phyloP scores from a whole-genome alignment of 106 monocot genomes.

The Phalaenopsis equestris region DNA sequence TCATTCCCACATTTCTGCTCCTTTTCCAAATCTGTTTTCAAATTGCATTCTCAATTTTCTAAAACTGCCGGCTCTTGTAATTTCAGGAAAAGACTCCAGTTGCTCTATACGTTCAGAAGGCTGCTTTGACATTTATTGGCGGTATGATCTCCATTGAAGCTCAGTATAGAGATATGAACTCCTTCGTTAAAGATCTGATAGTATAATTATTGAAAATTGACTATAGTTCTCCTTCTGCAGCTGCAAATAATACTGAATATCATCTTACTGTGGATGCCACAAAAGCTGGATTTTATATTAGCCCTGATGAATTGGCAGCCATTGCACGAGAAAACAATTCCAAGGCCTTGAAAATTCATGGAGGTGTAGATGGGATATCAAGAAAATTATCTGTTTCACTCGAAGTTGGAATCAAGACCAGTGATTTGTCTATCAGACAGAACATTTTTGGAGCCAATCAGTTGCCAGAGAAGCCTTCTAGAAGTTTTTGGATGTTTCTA shows the following conservation, averaged over 20 bases:
- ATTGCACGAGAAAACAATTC: conserved; percentile 56
- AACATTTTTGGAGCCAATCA: conserved; percentile 62
- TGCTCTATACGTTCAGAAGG: conserved; percentile 77
- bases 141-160: conserved; percentile 28
- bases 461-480: conserved; percentile 77
- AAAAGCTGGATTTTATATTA: conserved; percentile 53
- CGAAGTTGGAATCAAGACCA: conserved; percentile 43
- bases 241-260: conserved; percentile 34
- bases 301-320: conserved; percentile 74
- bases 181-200: neutral
- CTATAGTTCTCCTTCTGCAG: conserved; percentile 8
- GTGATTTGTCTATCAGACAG: conserved; percentile 48
- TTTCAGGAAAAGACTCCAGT: conserved; percentile 81
- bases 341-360: conserved; percentile 42
- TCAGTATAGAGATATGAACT: neutral
- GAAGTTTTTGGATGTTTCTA: conserved; percentile 83
- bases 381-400: conserved; percentile 39
- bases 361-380: conserved; percentile 59
- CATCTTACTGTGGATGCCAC: conserved; percentile 34
- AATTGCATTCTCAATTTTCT: no score
- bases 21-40: no score
- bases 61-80: no score
- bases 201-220: neutral
- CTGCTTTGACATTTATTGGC: conserved; percentile 81
- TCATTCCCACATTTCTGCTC: no score